phyloP scores from a whole-genome alignment of 306 rosid genomes.

The Erythrophleum fordii region DNA sequence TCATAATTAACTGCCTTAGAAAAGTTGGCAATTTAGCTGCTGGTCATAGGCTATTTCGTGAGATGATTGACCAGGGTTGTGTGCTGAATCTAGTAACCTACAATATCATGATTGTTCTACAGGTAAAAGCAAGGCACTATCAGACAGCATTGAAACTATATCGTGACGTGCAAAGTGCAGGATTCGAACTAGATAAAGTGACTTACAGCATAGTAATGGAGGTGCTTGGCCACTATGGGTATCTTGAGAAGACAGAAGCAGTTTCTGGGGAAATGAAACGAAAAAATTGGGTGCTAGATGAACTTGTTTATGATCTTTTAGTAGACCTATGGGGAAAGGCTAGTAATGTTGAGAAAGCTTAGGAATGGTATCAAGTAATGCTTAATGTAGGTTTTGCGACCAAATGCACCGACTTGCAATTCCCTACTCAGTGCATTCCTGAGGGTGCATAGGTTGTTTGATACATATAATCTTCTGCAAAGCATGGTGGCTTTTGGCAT shows the following conservation, averaged over 20 bases:
- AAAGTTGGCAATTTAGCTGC: slow-evolving; percentile 88
- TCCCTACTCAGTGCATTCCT: slow-evolving; percentile 92
- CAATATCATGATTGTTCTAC: slow-evolving; percentile 90
- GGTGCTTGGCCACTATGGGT: slow-evolving; percentile 95
- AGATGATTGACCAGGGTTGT: slow-evolving; percentile 88
- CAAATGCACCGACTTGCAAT: slow-evolving; percentile 94
- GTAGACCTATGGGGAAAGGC: slow-evolving; percentile 96
- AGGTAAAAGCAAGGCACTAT: slow-evolving; percentile 90
- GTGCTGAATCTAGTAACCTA: slow-evolving; percentile 89
- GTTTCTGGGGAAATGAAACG: slow-evolving; percentile 76
- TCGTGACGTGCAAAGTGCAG: slow-evolving; percentile 82
- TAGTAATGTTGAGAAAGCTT: slow-evolving; percentile 84
- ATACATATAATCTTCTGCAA: slow-evolving; percentile 74
- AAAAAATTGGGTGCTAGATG: slow-evolving; percentile 86
- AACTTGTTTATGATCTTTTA: slow-evolving; percentile 91
- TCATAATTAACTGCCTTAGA: slow-evolving; percentile 91
- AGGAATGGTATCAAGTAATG: slow-evolving; percentile 89
- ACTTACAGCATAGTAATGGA: slow-evolving; percentile 96
- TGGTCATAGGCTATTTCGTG: slow-evolving; percentile 76
- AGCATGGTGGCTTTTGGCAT: slow-evolving; percentile 75
- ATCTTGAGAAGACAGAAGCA: slow-evolving; percentile 86
- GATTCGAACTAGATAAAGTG: slow-evolving; percentile 88
- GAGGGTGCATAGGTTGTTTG: slow-evolving; percentile 70
- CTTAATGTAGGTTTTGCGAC: slow-evolving; percentile 77
- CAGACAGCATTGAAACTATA: slow-evolving; percentile 77